Conservation (phyloP, 495 filamentous ascomycete species). For the Penicillium malachiteum region DNA sequence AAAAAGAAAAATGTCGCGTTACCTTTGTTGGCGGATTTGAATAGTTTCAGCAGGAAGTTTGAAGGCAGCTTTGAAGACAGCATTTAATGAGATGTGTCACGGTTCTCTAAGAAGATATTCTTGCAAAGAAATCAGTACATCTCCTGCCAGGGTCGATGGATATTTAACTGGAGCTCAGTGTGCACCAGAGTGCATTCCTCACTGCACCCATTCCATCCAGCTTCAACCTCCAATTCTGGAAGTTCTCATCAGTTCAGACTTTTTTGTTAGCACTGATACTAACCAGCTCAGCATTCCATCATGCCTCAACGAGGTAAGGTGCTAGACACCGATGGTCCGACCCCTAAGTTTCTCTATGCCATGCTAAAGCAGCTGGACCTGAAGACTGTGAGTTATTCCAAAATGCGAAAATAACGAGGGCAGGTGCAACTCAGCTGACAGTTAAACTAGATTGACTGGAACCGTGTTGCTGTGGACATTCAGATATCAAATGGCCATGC, state of each 20-base stretch:
- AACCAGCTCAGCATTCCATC: not conserved
- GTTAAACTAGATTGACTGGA: constrained; percentile 70
- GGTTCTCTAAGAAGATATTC: not conserved
- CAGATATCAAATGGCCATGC: constrained; percentile 78
- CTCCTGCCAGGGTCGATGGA: not conserved
- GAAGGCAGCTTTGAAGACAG: no score
- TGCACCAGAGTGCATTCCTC: not conserved
- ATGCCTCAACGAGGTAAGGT: constrained; percentile 42
- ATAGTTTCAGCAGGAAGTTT: no score
- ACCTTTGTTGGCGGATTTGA: no score
- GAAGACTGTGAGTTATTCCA: constrained; percentile 56
- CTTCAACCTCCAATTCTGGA: not conserved
- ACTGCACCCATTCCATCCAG: not conserved
- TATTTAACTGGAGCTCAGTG: not conserved
- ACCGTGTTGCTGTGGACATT: constrained; percentile 58
- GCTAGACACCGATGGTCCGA: constrained; percentile 48
- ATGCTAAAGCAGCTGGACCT: constrained; percentile 75
- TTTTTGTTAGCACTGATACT: not conserved
- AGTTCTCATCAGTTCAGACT: not conserved
- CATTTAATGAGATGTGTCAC: no score
- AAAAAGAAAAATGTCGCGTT: no score
- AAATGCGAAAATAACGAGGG: not conserved
- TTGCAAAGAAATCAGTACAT: not conserved
- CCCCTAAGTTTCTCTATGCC: constrained; percentile 65
- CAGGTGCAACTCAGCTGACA: not conserved